Conservation (phyloP, 2,329 filamentous ascomycete genomes). For the Fusarium sp. region DNA sequence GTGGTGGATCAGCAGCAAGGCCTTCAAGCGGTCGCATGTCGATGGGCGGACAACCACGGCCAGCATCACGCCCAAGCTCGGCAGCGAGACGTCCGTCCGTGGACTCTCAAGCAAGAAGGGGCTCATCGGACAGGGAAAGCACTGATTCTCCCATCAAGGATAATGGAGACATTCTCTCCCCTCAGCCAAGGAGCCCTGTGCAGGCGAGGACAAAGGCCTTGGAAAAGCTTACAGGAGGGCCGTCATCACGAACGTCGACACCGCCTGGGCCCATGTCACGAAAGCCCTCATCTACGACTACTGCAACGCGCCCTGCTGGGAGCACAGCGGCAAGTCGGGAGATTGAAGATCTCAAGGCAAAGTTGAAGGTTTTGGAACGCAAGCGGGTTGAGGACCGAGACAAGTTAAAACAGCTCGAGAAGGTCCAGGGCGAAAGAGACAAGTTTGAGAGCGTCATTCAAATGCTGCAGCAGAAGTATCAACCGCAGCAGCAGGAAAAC, state of each 20-base stretch:
- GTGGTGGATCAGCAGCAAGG: constrained; percentile 48
- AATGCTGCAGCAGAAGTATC: constrained; percentile 88
- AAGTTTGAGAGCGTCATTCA: constrained; percentile 86
- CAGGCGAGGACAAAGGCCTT: constrained; percentile 60
- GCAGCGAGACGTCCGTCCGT: constrained; percentile 56
- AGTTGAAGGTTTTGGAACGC: constrained; percentile 85
- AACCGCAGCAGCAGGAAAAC: constrained; percentile 83
- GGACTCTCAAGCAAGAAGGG: constrained; percentile 57
- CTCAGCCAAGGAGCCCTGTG: constrained; percentile 61
- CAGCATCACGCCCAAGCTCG: constrained; percentile 50
- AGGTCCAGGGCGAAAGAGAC: constrained; percentile 77
- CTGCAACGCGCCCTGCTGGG: constrained; percentile 50
- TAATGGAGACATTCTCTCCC: constrained; percentile 60
- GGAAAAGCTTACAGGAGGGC: constrained; percentile 59
- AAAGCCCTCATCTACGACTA: constrained; percentile 43
- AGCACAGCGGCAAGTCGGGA: constrained; percentile 68
- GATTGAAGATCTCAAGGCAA: constrained; percentile 88
- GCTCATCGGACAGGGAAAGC: constrained; percentile 51
- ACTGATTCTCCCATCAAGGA: constrained; percentile 58
- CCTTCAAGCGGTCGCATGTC: constrained; percentile 55
- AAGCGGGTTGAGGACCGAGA: constrained; percentile 87
- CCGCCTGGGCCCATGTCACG: constrained; percentile 49
- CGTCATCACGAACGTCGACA: constrained; percentile 44
- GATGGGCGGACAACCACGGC: constrained; percentile 49
- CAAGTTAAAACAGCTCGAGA: constrained; percentile 80